Evolutionary conservation across 1,139 yeast genomes (phyloP).

Genomic region (Magnusiomyces suaveolens): DNA sequence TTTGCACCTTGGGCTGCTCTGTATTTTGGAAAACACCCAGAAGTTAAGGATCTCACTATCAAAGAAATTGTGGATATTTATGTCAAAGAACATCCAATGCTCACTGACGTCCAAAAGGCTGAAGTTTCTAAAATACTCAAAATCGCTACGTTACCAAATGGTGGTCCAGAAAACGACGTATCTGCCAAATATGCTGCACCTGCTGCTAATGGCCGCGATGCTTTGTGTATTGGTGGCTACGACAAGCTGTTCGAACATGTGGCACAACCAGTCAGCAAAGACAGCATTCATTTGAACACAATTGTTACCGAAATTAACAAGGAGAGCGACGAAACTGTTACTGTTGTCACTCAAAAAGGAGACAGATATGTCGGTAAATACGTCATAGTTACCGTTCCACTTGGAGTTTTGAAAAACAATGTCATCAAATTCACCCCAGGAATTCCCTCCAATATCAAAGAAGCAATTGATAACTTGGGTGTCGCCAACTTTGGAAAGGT

Average conservation of each 20-base stretch:
- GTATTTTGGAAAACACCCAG: constrained; percentile 7
- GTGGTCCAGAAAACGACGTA: constrained; percentile 44
- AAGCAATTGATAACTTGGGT: constrained; percentile 44
- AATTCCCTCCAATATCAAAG: constrained; percentile 26
- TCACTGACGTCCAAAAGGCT: constrained; percentile 39
- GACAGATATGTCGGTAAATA: constrained; percentile 38
- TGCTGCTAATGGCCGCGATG: constrained; percentile 81
- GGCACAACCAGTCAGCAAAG: constrained; percentile 33
- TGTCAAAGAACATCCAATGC: constrained; percentile 36
- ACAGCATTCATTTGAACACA: constrained; percentile 36
- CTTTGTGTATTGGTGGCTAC: constrained; percentile 75
- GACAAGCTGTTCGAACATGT: constrained; percentile 21
- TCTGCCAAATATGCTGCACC: constrained; percentile 38
- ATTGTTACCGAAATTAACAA: constrained; percentile 39
- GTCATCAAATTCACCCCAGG: constrained; percentile 40
- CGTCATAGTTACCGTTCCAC: constrained; percentile 64
- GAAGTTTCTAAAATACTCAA: constrained; percentile 44
- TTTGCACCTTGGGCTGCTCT: constrained; percentile 50
- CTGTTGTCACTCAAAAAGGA: constrained; percentile 26
- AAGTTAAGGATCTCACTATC: constrained; percentile 40
- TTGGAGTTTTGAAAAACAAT: constrained; percentile 49
- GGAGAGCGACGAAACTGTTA: constrained; percentile 21
- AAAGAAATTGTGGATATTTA: constrained; percentile 44
- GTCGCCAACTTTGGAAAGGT: constrained; percentile 73
- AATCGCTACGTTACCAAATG: constrained; percentile 65